Base-by-base conservation (phyloP, 2,329 filamentous ascomycete genomes). In the Pestalotiopsis sp. region DNA sequence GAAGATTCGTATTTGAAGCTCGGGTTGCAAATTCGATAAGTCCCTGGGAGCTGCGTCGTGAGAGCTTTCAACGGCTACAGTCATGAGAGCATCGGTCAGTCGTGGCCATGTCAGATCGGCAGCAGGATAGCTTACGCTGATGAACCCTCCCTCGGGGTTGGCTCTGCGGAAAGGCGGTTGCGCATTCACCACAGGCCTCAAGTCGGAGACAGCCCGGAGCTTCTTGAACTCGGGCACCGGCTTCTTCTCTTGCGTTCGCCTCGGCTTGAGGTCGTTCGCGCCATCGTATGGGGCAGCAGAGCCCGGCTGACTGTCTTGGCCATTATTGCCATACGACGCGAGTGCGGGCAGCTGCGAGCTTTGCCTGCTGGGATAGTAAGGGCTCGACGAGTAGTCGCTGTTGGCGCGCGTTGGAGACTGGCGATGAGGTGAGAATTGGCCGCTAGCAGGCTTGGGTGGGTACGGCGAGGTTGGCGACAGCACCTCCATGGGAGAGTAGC, bases 1-100 rank as follows among this genome's bases (percentile, higher is more conserved):
- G 96, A 98, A 17, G 96, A 98, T 80, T 99, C 96, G 82, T 99
- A 99, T 84, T 99, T 98, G 87, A 99, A 99, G 76, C 89, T 91
- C 3, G 95, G 95, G 79, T 99, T 99, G 85, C 96, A 99, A 80
- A 99, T 98, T 75, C 96, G 92, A 83, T 99, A 99, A 1, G 96
- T 98, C 4, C 95, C 92, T 17, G 96, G 95, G 23, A 99, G 86
- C 76, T 98, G 95, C 56, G 93, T 92, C 1, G 96, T 99, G 70
- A 99, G 87, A 62, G 96, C 95, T 91, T 98, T 95, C 64, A 99
- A 87, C 63, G 96, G 96, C 94, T 97, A 14, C 9, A 59, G 17
- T 2, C 1, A 59, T 27, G 27, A 25, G 1, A 59, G 25, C 13
- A 59, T 31, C 64, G 23, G 64, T 31, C 20, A 66, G 39, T 66